A percentile compares a stretch with the other conserved stretches of the same genome.
phyloP scores from a whole-genome alignment of 116 monocot species.

The Papilionanthe hybrid region DNA sequence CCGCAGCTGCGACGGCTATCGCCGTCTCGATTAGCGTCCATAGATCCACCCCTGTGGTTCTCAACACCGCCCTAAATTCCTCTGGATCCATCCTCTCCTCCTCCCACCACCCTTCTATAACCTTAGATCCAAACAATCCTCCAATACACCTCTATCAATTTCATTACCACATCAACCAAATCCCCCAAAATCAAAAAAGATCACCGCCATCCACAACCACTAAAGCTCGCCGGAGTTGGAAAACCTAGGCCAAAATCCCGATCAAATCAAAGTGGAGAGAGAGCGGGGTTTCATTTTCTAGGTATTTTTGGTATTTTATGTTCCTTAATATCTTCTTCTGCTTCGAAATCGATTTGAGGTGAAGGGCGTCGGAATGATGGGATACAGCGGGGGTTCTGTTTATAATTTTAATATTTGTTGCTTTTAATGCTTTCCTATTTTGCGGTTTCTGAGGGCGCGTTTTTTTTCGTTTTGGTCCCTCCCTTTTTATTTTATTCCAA shows the following conservation, averaged over 20 bases:
- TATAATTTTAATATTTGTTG: slow-evolving; percentile 4
- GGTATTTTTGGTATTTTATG: not conserved
- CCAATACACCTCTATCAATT: not conserved
- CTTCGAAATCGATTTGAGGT: not conserved
- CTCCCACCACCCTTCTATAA: not conserved
- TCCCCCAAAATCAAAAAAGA: not conserved
- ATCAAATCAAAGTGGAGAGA: not conserved
- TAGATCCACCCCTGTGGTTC: slow-evolving; percentile 40
- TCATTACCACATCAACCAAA: not conserved
- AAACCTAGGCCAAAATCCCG: not conserved
- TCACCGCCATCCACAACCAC: not conserved
- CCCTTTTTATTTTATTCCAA: not conserved
- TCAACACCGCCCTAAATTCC: slow-evolving; percentile 30
- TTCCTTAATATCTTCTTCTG: not conserved
- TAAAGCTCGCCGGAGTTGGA: not conserved
- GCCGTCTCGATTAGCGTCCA: slow-evolving; percentile 66
- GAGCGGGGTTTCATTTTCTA: not conserved
- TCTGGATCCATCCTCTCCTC: slow-evolving; percentile 40
- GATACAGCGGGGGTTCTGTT: slow-evolving; percentile 5
- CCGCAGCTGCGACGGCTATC: slow-evolving; percentile 41
- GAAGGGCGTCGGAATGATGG: not conserved
- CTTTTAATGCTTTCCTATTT: not conserved
- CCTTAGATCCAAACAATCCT: slow-evolving; percentile 1
- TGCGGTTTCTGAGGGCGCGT: not conserved
- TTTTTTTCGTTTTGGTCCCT: not conserved